Conservation (phyloP, 1,139 yeast genomes). For the Martiniozyma asiatica region DNA sequence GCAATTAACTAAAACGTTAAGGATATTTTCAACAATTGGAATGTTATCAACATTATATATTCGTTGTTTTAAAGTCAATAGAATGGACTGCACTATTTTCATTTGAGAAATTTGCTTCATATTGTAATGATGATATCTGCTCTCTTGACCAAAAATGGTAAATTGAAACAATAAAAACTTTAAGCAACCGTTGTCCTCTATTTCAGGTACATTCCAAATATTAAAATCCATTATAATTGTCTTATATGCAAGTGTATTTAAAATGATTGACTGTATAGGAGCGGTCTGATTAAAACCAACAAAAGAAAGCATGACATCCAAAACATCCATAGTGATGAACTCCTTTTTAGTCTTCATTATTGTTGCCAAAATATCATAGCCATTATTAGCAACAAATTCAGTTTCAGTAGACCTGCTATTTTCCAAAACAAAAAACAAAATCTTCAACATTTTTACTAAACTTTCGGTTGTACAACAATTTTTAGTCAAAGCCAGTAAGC, state of each 20-base stretch:
- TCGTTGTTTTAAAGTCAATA: slow-evolving; percentile 38
- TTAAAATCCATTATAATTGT: slow-evolving; percentile 35
- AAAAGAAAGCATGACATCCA: slow-evolving; percentile 30
- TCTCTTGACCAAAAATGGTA: slow-evolving; percentile 37
- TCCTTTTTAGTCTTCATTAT: slow-evolving; percentile 25
- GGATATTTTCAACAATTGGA: slow-evolving; percentile 26
- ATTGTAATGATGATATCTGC: slow-evolving; percentile 40
- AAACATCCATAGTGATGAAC: slow-evolving; percentile 23
- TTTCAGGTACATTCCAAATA: slow-evolving; percentile 29
- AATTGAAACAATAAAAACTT: slow-evolving; percentile 45
- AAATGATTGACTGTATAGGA: slow-evolving; percentile 32
- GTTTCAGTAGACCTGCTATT: slow-evolving; percentile 17
- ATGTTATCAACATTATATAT: slow-evolving; percentile 26
- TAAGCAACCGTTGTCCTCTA: slow-evolving; percentile 27
- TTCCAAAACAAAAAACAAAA: slow-evolving; percentile 25
- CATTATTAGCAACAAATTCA: slow-evolving; percentile 30
- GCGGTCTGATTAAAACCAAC: slow-evolving; percentile 33
- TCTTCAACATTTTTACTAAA: slow-evolving; percentile 18
- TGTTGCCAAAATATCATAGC: slow-evolving; percentile 31
- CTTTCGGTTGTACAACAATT: slow-evolving; percentile 17
- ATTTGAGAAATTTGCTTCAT: slow-evolving; percentile 36
- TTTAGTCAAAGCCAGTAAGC: slow-evolving; percentile 25
- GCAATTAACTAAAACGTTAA: slow-evolving; percentile 26
- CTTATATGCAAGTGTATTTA: slow-evolving; percentile 34
- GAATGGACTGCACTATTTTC: slow-evolving; percentile 39